A percentile compares a stretch with the other conserved stretches of the same genome.
These are phyloP conservation scores for Cinnamomum chago DNA, from an alignment of 164 flowering plant genomes.

Conservation along the genomic window DNA sequence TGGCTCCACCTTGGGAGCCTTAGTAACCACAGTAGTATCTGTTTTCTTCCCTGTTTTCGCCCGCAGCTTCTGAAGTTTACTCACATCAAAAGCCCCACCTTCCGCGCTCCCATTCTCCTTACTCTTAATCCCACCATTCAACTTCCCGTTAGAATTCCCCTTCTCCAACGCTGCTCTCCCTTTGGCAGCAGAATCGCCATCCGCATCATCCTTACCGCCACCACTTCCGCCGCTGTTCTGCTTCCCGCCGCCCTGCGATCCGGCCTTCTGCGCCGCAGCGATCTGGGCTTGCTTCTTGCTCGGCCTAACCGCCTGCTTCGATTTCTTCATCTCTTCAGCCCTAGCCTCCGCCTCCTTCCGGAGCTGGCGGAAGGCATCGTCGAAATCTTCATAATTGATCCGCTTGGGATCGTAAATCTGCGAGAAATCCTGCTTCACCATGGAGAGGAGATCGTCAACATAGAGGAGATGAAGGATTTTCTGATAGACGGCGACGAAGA, in stretches of 20 bases:
- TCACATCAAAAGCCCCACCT: constrained; percentile 83
- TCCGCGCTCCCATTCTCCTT: constrained; percentile 53
- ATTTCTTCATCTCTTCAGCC: constrained; percentile 78
- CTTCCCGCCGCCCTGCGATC: constrained; percentile 41
- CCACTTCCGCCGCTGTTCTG: constrained; percentile 30
- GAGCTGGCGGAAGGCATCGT: constrained; percentile 78
- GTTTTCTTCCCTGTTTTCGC: constrained; percentile 66
- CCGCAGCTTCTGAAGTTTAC: constrained; percentile 66
- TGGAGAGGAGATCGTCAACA: constrained; percentile 81
- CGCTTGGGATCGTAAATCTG: constrained; percentile 73
- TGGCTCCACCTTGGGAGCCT: constrained; percentile 59
- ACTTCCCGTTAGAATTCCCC: constrained; percentile 49
- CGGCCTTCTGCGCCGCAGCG: constrained; percentile 24
- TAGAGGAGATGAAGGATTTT: constrained; percentile 73
- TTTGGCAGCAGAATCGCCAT: constrained; percentile 39
- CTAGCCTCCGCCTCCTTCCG: constrained; percentile 80
- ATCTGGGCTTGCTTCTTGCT: constrained; percentile 13
- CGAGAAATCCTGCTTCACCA: constrained; percentile 80
- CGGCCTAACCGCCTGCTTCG: constrained; percentile 52
- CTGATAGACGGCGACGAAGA: constrained; percentile 94
- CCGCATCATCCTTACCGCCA: constrained; percentile 51
- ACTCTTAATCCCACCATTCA: constrained; percentile 44
- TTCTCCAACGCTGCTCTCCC: constrained; percentile 43
- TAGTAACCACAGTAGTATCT: constrained; percentile 37
- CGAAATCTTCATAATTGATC: constrained; percentile 65